Percentiles rank a stretch among this genome's conserved stretches.
These are phyloP conservation scores for Pichia inconspicua DNA, from an alignment of 1,139 yeast species.

Conservation along the genomic window DNA sequence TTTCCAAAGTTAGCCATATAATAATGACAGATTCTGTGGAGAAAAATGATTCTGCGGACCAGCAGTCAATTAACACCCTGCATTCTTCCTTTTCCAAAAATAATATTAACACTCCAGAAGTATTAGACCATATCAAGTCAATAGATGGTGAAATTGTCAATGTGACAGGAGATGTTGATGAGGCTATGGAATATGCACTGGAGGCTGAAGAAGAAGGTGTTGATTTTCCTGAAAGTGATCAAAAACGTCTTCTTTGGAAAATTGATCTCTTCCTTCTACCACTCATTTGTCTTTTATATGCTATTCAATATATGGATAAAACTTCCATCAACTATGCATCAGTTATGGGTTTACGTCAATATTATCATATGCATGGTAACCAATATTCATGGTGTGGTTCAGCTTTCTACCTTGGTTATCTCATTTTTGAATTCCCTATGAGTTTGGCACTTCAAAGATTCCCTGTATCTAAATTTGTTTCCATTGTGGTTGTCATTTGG, in stretches of 20 bases:
- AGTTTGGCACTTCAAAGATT: slow-evolving; percentile 35
- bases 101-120: slow-evolving; percentile 1
- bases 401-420: slow-evolving; percentile 46
- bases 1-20: too few relatives aligned
- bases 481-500: slow-evolving; percentile 37
- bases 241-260: slow-evolving; percentile 37
- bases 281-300: slow-evolving; percentile 44
- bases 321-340: slow-evolving; percentile 52
- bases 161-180: slow-evolving; percentile 23
- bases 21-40: slow-evolving; percentile 57
- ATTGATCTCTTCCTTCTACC: slow-evolving; percentile 49
- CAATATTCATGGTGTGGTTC: slow-evolving; percentile 53
- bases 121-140: slow-evolving; percentile 28
- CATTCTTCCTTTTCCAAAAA: slow-evolving; percentile 20
- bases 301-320: slow-evolving; percentile 61
- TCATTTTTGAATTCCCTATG: slow-evolving; percentile 41
- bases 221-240: slow-evolving; percentile 23
- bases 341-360: slow-evolving; percentile 42
- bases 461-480: slow-evolving; percentile 35
- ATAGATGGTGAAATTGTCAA: slow-evolving; percentile 28
- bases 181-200: slow-evolving; percentile 9
- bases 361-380: slow-evolving; percentile 41
- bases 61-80: background rate
- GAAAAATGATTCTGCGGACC: slow-evolving; percentile 30
- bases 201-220: slow-evolving; percentile 18